These are phyloP conservation scores for Solanum ossicruentum DNA, from an alignment of 257 asterid genomes.

Conservation along the genomic window DNA sequence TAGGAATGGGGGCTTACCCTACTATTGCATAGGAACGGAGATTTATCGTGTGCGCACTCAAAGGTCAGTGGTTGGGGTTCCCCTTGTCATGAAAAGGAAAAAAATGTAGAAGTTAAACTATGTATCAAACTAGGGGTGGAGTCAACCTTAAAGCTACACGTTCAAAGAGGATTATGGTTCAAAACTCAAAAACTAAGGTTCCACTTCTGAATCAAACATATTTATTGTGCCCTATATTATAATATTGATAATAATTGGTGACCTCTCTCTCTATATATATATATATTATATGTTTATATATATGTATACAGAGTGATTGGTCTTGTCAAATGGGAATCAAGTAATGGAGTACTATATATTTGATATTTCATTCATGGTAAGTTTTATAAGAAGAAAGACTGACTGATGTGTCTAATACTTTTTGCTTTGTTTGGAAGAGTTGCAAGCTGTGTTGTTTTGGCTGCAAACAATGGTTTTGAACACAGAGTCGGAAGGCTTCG, in stretches of 20 bases:
- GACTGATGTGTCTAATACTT: background rate
- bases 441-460: constrained; percentile 18
- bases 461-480: constrained; percentile 15
- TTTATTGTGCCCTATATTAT: background rate
- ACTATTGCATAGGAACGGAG: too few species aligned
- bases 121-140: background rate
- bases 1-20: too few species aligned
- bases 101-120: background rate
- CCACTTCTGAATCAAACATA: background rate
- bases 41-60: too few species aligned
- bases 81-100: too few species aligned
- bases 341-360: background rate
- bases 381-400: background rate
- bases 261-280: background rate
- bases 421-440: constrained; percentile 18
- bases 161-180: background rate
- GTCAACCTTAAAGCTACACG: background rate
- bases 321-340: background rate
- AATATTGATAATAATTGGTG: background rate
- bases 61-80: too few species aligned
- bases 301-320: background rate
- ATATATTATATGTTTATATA: too few species aligned
- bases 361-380: background rate
- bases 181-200: background rate
- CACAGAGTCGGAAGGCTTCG: constrained; percentile 26